These are phyloP conservation scores for Russula brevipes DNA, from an alignment of 768 basidiomycete genomes.

Conservation along the genomic window DNA sequence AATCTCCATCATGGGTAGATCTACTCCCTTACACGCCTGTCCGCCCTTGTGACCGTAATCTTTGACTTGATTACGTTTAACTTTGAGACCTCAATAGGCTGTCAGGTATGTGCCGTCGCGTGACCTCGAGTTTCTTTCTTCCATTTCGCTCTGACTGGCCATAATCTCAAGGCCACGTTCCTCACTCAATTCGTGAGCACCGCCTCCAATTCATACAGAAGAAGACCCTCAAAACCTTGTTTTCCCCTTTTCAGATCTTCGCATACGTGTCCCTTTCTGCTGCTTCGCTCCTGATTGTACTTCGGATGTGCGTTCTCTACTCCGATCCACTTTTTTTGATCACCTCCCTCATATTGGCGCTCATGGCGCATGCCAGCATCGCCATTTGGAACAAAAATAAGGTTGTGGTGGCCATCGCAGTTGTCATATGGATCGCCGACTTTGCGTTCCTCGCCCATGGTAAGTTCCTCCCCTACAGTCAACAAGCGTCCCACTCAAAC, in stretches of 20 bases:
- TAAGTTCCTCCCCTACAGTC: background rate
- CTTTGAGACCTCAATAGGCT: background rate
- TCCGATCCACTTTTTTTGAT: background rate
- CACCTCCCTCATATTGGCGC: background rate
- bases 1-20: background rate
- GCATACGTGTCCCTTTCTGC: background rate
- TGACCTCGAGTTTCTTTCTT: too few species aligned
- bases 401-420: background rate
- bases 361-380: background rate
- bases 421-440: background rate
- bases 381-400: background rate
- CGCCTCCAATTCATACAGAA: too few species aligned
- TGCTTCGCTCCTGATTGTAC: slow-evolving; percentile 2
- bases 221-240: background rate
- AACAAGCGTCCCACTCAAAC: background rate
- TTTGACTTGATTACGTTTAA: background rate
- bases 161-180: background rate
- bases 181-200: background rate
- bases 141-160: background rate
- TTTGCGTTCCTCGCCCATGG: background rate
- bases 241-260: background rate
- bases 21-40: slow-evolving; percentile 9
- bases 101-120: slow-evolving; percentile 1
- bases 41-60: background rate
- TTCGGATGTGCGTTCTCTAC: slow-evolving; percentile 11